Evolutionary conservation across 306 rosid genomes (phyloP), one percentile per base, ranked within the genome.

Genomic region (Rubus parviflorus): DNA sequence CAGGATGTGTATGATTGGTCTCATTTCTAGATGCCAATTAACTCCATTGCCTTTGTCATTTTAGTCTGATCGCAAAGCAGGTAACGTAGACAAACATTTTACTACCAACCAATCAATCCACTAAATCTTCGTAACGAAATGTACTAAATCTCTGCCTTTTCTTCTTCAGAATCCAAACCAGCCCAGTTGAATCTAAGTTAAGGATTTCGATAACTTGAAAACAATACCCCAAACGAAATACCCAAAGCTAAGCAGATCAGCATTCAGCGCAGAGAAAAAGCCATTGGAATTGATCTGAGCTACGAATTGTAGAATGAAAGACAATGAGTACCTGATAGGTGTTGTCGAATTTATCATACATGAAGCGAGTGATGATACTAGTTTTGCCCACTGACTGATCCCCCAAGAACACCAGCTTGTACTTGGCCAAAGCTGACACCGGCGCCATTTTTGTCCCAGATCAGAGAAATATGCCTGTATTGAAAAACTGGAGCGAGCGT

Each of bases 331-430:
- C 89, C 85, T 85, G 88, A 80, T 88, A 88, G 15, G 91, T 88
- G 79, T 79, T 88, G 48, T 88, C 89, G 81, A 88, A 88, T 77
- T 88, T 88, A 73, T 88, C 91, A 71, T 88, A 88, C 89, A 88
- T 85, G 86, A 88, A 85, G 86, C 89, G 91, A 8, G 91, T 88
- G 75, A 88, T 85, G 83, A 88, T 88, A 73, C 83, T 85, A 75
- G 89, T 88, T 79, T 88, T 88, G 14, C 88, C 89, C 16, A 88
- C 83, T 15, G 89, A 85, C 71, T 88, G 88, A 69, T 88, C 91
- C 1, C 89, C 89, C 45, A 85, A 64, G 84, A 88, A 88, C 42
- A 88, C 91, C 13, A 88, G 86, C 83, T 88, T 88, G 78, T 85
- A 88, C 83, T 88, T 88, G 41, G 89, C 89, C 35, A 88, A 79